Evolutionary conservation across 208 protist genomes (phyloP).

Genomic region (Leishmania arabica): DNA sequence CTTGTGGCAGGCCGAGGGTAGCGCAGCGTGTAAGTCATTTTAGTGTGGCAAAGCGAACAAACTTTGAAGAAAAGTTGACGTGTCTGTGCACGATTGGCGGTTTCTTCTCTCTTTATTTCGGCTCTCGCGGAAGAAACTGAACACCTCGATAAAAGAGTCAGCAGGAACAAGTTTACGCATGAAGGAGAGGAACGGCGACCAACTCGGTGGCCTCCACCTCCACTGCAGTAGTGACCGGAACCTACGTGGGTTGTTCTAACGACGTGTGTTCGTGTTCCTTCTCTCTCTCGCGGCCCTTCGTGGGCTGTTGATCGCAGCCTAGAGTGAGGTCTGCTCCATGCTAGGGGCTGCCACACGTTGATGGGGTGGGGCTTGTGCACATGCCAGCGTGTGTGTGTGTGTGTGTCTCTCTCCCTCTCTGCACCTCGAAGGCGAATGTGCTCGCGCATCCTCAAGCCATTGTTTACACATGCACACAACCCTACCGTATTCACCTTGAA

Average conservation of each 20-base stretch:
- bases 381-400: background rate
- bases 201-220: background rate
- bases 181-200: background rate
- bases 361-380: background rate
- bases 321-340: background rate
- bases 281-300: background rate
- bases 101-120: conserved; percentile 21
- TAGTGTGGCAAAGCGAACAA: background rate
- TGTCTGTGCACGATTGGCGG: background rate
- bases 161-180: too few relatives aligned
- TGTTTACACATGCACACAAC: background rate
- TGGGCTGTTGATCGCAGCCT: background rate
- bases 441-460: background rate
- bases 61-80: background rate
- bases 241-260: background rate
- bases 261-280: background rate
- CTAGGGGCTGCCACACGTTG: background rate
- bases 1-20: background rate
- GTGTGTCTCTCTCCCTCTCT: background rate
- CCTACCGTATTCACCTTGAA: background rate
- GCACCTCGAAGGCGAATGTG: background rate
- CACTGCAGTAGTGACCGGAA: background rate
- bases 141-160: background rate
- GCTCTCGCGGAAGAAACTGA: background rate
- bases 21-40: background rate